phyloP scores from a whole-genome alignment of 805 yeast species.

The Ogataea populi-albae region DNA sequence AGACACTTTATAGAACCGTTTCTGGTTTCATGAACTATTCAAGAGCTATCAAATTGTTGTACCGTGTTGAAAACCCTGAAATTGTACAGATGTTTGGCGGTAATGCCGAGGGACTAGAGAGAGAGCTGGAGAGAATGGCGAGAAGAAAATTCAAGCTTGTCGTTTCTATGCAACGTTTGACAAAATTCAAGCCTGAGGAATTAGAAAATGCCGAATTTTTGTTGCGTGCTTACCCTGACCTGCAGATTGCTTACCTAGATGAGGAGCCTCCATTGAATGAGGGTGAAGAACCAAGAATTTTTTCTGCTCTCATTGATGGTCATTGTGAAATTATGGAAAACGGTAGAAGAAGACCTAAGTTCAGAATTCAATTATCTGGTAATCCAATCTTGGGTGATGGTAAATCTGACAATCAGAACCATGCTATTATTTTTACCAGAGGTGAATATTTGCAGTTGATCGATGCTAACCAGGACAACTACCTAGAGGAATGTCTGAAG shows the following conservation, averaged over 20 bases:
- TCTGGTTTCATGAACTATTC: constrained; percentile 99
- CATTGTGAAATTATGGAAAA: constrained; percentile 69
- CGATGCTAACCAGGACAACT: constrained; percentile 86
- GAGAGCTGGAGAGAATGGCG: constrained; percentile 90
- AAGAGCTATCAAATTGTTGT: constrained; percentile 88
- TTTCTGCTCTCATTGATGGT: constrained; percentile 78
- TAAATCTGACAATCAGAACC: constrained; percentile 84
- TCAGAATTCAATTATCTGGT: constrained; percentile 76
- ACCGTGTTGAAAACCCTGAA: constrained; percentile 93
- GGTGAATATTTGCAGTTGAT: constrained; percentile 84
- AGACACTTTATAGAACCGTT: constrained; percentile 93
- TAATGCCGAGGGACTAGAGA: constrained; percentile 92
- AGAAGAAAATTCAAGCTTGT: constrained; percentile 77
- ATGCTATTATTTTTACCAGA: constrained; percentile 72
- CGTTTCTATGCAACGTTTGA: constrained; percentile 83
- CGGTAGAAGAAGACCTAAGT: constrained; percentile 74
- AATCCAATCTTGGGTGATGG: constrained; percentile 87
- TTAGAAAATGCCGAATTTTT: constrained; percentile 77
- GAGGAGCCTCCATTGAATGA: constrained; percentile 79
- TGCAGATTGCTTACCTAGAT: constrained; percentile 89
- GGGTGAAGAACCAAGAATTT: constrained; percentile 69
- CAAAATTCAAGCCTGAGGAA: constrained; percentile 70
- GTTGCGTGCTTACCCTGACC: constrained; percentile 78
- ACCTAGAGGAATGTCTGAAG: constrained; percentile 80
- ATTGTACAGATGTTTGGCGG: constrained; percentile 98